Evolutionary conservation across 768 basidiomycete species (phyloP), one percentile per base, ranked within the genome.

Genomic region (Chalciporus sphaerocephalus): DNA sequence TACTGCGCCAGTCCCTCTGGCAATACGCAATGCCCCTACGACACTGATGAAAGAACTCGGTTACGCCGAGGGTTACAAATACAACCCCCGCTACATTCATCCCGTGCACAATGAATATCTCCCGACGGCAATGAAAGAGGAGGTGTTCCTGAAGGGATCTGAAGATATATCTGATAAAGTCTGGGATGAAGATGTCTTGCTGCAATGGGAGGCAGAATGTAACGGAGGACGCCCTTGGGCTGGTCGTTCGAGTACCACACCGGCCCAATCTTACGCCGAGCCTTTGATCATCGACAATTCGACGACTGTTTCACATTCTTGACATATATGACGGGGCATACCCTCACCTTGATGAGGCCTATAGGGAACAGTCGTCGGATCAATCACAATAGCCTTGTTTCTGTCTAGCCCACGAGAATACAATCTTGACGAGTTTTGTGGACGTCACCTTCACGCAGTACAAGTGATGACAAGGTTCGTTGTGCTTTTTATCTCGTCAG

Each of bases 1-100:
- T 46, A 68, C 77, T 10, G 57, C 77, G 38, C 74, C 81, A 4
- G 86, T 92, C 1, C 91, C 91, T 1, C 55, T 88, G 46, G 71
- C 74, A 28, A 74, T 91, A 54, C 76, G 91, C 23, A 92, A 92
- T 63, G 87, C 87, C 8, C 87, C 88, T 3, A 89, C 87, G 3
- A 53, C 51, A 16, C 57, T 88, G 9, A 83, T 87, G 82, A 81
- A 82, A 58, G 73, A 79, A 20, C 70, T 87, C 2, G 83, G 80
- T 17, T 87, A 85, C 55, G 81, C 81, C 1, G 69, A 76, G 52
- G 76, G 71, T 17, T 88, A 88, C 51, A 62, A 59, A 42, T 88
- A 81, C 51, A 81, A 86, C 60, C 84, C 84, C 8, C 68, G 64
- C 21, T 85, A 74, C 57, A 60, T 55, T 10, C 85, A 87, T 59